Conservation (phyloP, 2,329 filamentous ascomycete genomes). For the Paecilomyces sp. region DNA sequence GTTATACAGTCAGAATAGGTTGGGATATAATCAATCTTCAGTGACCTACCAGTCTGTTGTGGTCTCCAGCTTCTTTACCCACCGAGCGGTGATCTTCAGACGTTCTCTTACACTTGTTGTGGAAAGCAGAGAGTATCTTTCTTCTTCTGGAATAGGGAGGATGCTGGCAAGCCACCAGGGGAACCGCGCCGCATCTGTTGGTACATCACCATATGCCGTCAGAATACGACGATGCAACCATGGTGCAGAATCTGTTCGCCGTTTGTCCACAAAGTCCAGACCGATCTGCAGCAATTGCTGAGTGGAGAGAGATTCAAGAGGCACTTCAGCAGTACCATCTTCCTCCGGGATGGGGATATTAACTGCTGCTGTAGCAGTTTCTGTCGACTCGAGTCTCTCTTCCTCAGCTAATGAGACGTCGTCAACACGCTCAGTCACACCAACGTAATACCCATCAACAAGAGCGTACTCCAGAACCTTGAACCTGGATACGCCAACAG, state of each 20-base stretch:
- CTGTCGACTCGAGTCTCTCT: slow-evolving; percentile 64
- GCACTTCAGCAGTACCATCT: slow-evolving; percentile 13
- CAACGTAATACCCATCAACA: slow-evolving; percentile 71
- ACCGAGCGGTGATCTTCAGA: slow-evolving; percentile 72
- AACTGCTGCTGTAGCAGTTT: slow-evolving; percentile 40
- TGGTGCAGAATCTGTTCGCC: slow-evolving; percentile 60
- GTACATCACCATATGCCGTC: slow-evolving; percentile 68
- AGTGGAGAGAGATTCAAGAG: slow-evolving; percentile 54
- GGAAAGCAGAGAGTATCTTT: slow-evolving; percentile 70
- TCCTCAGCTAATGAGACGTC: slow-evolving; percentile 79
- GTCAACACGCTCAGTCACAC: slow-evolving; percentile 67
- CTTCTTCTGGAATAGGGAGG: slow-evolving; percentile 65
- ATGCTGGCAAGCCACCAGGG: slow-evolving; percentile 89
- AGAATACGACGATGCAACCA: slow-evolving; percentile 71
- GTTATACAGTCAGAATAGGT: background rate
- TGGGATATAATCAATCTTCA: slow-evolving; percentile 2
- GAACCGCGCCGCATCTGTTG: slow-evolving; percentile 67
- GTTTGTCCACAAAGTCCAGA: slow-evolving; percentile 60
- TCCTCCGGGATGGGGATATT: slow-evolving; percentile 14
- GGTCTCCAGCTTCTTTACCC: slow-evolving; percentile 67
- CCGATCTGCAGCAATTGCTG: slow-evolving; percentile 60
- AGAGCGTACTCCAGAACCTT: slow-evolving; percentile 56
- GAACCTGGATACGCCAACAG: slow-evolving; percentile 69
- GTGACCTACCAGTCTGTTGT: slow-evolving; percentile 61
- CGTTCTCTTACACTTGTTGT: slow-evolving; percentile 72